A percentile compares a stretch with the other conserved stretches of the same genome.
phyloP scores from a whole-genome alignment of 306 rosid species.

The Hippophae rhamnoides region DNA sequence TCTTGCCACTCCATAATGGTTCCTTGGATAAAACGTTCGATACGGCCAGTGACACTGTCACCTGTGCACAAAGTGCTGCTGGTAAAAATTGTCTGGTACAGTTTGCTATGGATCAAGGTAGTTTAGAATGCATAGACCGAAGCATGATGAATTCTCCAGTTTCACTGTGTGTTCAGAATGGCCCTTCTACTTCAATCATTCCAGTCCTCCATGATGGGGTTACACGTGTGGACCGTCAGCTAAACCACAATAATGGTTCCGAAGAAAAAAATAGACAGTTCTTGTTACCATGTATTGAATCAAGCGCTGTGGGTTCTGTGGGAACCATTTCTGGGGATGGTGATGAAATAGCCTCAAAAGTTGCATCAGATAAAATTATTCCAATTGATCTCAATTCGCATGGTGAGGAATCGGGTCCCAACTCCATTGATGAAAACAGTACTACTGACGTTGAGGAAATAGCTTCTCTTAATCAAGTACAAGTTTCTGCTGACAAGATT shows the following conservation, averaged over 20 bases:
- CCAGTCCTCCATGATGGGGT: conserved; percentile 16
- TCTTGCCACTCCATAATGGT: conserved; percentile 20
- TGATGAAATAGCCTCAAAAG: conserved; percentile 16
- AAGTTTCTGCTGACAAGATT: conserved; percentile 15
- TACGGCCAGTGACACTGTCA: conserved; percentile 1
- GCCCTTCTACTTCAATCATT: conserved; percentile 10
- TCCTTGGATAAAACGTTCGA: conserved; percentile 17
- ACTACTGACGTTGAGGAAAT: conserved; percentile 11
- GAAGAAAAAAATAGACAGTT: conserved; percentile 19
- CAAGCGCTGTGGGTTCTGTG: conserved; percentile 14
- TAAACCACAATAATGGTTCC: conserved; percentile 12
- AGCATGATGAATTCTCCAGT: conserved; percentile 13
- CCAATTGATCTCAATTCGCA: conserved; percentile 6
- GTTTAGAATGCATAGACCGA: conserved; percentile 25
- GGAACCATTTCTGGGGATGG: conserved; percentile 13
- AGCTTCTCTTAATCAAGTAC: conserved; percentile 10
- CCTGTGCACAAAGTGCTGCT: conserved; percentile 5
- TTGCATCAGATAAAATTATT: conserved; percentile 12
- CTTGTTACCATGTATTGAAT: conserved; percentile 5
- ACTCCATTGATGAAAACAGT: conserved; percentile 13
- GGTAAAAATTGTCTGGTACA: conserved; percentile 20
- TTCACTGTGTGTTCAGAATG: conserved; percentile 21
- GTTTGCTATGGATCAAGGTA: conserved; percentile 12
- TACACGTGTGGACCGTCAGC: conserved; percentile 19
- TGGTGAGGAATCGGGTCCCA: conserved; percentile 24